A percentile compares a stretch with the other conserved stretches of the same genome.
phyloP scores from a whole-genome alignment of 2,329 filamentous ascomycete species.

The Graphilbum fragrans region DNA sequence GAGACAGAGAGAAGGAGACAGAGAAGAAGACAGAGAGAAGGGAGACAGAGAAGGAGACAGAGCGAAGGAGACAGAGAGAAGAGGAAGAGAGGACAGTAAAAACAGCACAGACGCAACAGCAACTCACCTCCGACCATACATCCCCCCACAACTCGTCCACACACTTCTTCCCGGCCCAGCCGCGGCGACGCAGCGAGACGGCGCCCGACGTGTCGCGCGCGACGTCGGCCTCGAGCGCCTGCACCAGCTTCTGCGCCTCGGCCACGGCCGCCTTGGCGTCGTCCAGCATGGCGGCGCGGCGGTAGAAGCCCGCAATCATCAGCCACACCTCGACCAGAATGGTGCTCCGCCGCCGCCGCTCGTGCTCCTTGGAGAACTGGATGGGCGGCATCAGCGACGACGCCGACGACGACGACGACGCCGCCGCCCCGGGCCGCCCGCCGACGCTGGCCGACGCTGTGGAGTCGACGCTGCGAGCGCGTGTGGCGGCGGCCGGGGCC shows the following conservation, averaged over 20 bases:
- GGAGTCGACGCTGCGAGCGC: neutral
- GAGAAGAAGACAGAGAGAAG: neutral
- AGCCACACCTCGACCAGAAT: slow-evolving; percentile 75
- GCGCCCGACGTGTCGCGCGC: slow-evolving; percentile 45
- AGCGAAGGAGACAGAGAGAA: neutral
- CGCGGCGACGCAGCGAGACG: slow-evolving; percentile 47
- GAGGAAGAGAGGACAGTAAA: neutral
- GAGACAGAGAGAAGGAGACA: neutral
- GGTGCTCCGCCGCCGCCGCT: slow-evolving; percentile 34
- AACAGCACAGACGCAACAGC: neutral
- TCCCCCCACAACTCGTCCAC: slow-evolving; percentile 79
- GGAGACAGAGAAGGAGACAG: neutral
- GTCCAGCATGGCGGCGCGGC: slow-evolving; percentile 65
- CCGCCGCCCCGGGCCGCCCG: slow-evolving; percentile 18
- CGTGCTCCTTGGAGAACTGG: slow-evolving; percentile 41
- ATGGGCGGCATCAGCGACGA: slow-evolving; percentile 37
- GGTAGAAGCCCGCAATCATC: slow-evolving; percentile 78
- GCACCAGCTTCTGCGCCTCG: slow-evolving; percentile 69
- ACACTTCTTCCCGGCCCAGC: slow-evolving; percentile 72
- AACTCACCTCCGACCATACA: slow-evolving; percentile 63
- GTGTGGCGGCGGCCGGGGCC: slow-evolving; percentile 24
- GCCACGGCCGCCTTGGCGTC: slow-evolving; percentile 69
- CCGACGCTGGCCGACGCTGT: neutral
- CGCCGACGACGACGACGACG: slow-evolving; percentile 25
- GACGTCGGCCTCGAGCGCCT: slow-evolving; percentile 56